phyloP scores from a whole-genome alignment of 352 stramenopile genomes.

The Pythium utonaiense region DNA sequence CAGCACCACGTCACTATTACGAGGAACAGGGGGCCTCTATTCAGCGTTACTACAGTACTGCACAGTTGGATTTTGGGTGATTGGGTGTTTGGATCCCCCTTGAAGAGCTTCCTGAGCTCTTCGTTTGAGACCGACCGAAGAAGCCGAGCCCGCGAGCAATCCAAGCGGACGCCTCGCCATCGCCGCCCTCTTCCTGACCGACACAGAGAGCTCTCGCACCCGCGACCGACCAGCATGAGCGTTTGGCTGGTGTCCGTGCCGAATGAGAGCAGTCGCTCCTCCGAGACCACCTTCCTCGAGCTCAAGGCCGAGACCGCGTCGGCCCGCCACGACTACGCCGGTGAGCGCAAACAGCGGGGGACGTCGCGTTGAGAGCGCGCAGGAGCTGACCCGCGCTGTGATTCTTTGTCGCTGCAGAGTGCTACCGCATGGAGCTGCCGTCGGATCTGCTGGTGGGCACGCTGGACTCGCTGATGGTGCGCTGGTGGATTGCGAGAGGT shows the following conservation, averaged over 20 bases:
- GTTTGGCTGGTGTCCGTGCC: constrained; percentile 82
- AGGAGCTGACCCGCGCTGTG: no score
- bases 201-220: background rate
- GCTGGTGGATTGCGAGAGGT: no score
- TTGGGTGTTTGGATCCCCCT: background rate
- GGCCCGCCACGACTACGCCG: constrained; percentile 75
- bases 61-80: constrained; percentile 1
- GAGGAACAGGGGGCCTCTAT: background rate
- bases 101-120: constrained; percentile 6
- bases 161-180: constrained; percentile 1
- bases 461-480: constrained; percentile 96
- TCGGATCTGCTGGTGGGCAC: constrained; percentile 95
- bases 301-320: constrained; percentile 84
- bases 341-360: no score
- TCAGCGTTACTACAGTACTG: background rate
- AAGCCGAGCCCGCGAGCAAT: background rate
- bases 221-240: constrained; percentile 26
- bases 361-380: no score
- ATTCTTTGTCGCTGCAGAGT: constrained; percentile 52
- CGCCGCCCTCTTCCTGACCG: background rate
- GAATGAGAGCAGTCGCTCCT: constrained; percentile 80
- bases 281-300: constrained; percentile 81
- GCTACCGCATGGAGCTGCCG: constrained; percentile 88
- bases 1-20: background rate
- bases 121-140: background rate